Conservation (phyloP, 2,329 filamentous ascomycete species). For the Monosporascus sp. region DNA sequence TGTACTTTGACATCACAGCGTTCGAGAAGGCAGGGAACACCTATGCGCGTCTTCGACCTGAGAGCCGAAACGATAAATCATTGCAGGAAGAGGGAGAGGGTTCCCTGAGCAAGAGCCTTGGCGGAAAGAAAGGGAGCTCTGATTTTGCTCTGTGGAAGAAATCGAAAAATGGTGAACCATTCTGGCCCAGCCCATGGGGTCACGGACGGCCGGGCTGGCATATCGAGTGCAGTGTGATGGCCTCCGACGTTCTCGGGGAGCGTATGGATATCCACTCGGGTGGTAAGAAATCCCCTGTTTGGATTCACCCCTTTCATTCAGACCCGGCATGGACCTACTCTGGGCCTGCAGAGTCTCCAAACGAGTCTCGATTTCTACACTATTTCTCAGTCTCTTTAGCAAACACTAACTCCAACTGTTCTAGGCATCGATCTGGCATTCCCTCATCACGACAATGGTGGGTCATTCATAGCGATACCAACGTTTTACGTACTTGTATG, state of each 20-base stretch:
- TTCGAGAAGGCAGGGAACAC: slow-evolving; percentile 82
- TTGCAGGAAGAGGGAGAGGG: slow-evolving; percentile 88
- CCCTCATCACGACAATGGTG: slow-evolving; percentile 82
- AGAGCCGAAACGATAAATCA: slow-evolving; percentile 77
- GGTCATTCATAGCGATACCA: neutral
- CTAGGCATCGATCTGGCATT: slow-evolving; percentile 74
- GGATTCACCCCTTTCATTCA: neutral
- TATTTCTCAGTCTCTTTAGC: neutral
- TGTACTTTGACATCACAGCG: slow-evolving; percentile 87
- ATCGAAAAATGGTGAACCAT: slow-evolving; percentile 85
- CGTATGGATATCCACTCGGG: slow-evolving; percentile 92
- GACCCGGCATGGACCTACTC: neutral
- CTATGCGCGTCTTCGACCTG: slow-evolving; percentile 81
- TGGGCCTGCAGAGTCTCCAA: neutral
- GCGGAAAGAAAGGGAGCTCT: slow-evolving; percentile 66
- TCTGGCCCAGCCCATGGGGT: slow-evolving; percentile 85
- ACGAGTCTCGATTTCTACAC: neutral
- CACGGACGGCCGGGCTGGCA: slow-evolving; percentile 89
- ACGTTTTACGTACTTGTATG: slow-evolving; percentile 28
- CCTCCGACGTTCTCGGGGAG: slow-evolving; percentile 76
- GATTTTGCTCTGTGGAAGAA: slow-evolving; percentile 96
- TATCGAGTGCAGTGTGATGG: slow-evolving; percentile 96
- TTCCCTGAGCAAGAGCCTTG: slow-evolving; percentile 58
- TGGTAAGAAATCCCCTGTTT: slow-evolving; percentile 36
- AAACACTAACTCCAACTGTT: neutral